Conservation (phyloP, 345 rosid species). For the Laguncularia racemosa region DNA sequence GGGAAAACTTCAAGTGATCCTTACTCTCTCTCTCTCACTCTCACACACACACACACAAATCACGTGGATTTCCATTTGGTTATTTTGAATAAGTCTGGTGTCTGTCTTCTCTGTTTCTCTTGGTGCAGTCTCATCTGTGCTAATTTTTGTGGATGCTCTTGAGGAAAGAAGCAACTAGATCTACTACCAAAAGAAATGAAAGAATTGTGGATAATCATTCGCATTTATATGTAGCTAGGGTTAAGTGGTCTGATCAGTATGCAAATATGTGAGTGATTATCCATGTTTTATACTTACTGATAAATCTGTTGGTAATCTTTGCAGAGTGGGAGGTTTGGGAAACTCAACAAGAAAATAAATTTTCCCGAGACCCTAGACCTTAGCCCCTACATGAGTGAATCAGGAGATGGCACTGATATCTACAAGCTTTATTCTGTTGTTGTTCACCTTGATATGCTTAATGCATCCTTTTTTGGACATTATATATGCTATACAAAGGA, state of each 20-base stretch:
- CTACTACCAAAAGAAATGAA: no score
- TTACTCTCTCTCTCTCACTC: no score
- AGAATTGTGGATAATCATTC: no score
- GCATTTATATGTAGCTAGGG: no score
- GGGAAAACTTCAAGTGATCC: no score
- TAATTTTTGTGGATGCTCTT: no score
- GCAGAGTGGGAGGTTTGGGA: conserved; percentile 97
- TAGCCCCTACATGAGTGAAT: conserved; percentile 75
- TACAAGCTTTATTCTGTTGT: conserved; percentile 90
- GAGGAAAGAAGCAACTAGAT: no score
- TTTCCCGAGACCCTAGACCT: conserved; percentile 87
- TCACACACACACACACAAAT: no score
- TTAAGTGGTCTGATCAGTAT: neutral
- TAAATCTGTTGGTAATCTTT: conserved; percentile 14
- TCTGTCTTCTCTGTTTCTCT: no score
- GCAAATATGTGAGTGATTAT: neutral
- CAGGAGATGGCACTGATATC: conserved; percentile 56
- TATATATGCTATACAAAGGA: conserved; percentile 90
- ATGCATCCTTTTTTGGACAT: conserved; percentile 97
- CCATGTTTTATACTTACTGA: conserved; percentile 2
- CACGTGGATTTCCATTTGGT: no score
- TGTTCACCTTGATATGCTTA: conserved; percentile 94
- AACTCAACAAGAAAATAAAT: conserved; percentile 85
- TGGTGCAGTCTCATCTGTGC: no score
- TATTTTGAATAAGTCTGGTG: no score